A percentile compares a stretch with the other conserved stretches of the same genome.
phyloP scores from a whole-genome alignment of 108 stramenopile species.

The Cyclostephanos invisitatus region DNA sequence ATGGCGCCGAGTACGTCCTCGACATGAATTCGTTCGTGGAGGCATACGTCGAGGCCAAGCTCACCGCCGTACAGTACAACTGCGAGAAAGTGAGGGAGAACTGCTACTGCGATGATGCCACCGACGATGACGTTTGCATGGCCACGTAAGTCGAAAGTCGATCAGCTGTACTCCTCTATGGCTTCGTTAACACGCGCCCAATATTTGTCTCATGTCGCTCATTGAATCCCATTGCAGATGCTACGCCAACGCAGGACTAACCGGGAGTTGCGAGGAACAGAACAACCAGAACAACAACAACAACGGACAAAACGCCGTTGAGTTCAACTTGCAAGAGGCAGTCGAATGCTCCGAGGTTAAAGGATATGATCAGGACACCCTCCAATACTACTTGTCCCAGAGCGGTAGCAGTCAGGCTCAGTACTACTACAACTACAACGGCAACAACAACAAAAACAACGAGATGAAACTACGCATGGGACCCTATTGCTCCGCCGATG shows the following conservation, averaged over 20 bases:
- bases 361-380: conserved; percentile 20
- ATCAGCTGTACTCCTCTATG: conserved; percentile 20
- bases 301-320: conserved; percentile 16
- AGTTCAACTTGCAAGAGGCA: conserved; percentile 34
- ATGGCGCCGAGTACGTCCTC: conserved; percentile 19
- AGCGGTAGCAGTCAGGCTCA: not conserved
- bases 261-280: conserved; percentile 52
- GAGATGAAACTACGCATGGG: conserved; percentile 68
- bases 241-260: conserved; percentile 50
- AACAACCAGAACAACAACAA: conserved; percentile 52
- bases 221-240: conserved; percentile 17
- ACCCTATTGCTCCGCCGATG: conserved; percentile 71
- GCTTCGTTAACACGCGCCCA: not conserved
- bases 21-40: conserved; percentile 22
- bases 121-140: conserved; percentile 55
- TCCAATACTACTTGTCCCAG: conserved; percentile 27
- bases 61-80: conserved; percentile 19
- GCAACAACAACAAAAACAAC: conserved; percentile 47
- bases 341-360: conserved; percentile 36
- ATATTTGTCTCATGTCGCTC: conserved; percentile 8
- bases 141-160: conserved; percentile 42
- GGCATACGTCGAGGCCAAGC: conserved; percentile 27
- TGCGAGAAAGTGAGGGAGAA: conserved; percentile 28
- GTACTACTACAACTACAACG: conserved; percentile 45
- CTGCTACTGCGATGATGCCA: conserved; percentile 66